Evolutionary conservation across 305 asterid genomes (phyloP).

Genomic region (Fraxinus platypoda): DNA sequence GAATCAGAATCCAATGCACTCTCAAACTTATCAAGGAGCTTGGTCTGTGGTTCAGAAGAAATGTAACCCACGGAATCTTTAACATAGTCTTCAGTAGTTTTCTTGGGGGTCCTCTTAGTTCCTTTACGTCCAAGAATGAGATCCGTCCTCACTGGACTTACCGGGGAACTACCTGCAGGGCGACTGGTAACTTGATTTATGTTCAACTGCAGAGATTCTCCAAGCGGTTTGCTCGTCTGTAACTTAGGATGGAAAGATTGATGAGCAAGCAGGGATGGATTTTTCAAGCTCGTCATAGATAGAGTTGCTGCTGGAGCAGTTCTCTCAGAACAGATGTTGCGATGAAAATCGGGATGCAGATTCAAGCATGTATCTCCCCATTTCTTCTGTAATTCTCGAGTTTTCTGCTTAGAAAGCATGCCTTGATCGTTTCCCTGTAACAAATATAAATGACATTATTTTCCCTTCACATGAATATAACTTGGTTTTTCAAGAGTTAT

Average conservation of each 20-base stretch:
- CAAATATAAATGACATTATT: slow-evolving; percentile 7
- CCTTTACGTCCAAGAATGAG: slow-evolving; percentile 53
- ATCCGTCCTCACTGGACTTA: slow-evolving; percentile 79
- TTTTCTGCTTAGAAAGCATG: slow-evolving; percentile 51
- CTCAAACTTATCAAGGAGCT: slow-evolving; percentile 62
- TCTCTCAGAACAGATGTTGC: slow-evolving; percentile 33
- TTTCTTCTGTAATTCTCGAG: slow-evolving; percentile 65
- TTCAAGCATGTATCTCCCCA: slow-evolving; percentile 76
- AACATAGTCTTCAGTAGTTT: slow-evolving; percentile 35
- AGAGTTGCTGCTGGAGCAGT: slow-evolving; percentile 37
- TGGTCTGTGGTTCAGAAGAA: slow-evolving; percentile 56
- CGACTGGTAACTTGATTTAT: slow-evolving; percentile 28
- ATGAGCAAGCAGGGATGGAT: slow-evolving; percentile 49
- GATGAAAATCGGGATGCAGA: slow-evolving; percentile 75
- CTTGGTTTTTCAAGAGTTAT: neutral
- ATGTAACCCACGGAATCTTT: slow-evolving; percentile 70
- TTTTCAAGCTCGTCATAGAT: slow-evolving; percentile 47
- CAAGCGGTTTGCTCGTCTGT: slow-evolving; percentile 41
- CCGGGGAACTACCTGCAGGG: slow-evolving; percentile 41
- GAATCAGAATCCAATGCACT: slow-evolving; percentile 69
- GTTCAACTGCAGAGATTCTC: slow-evolving; percentile 57
- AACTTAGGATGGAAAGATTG: slow-evolving; percentile 60
- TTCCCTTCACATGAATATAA: neutral
- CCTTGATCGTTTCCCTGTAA: slow-evolving; percentile 56
- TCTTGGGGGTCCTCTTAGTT: slow-evolving; percentile 30